Base-by-base conservation (phyloP, 257 asterid species). In the Nicotiana tomentosiformis region DNA sequence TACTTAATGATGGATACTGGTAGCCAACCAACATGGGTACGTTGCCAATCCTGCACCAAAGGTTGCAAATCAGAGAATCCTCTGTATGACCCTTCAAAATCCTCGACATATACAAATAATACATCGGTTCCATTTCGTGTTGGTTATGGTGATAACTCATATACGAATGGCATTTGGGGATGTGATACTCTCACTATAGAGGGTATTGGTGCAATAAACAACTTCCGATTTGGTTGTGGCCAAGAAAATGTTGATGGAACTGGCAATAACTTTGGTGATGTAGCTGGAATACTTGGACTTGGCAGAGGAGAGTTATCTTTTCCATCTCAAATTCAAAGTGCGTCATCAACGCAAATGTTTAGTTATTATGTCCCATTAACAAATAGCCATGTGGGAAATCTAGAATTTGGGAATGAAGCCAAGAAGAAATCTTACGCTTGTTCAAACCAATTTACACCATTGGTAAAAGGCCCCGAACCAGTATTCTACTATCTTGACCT, bases 241-340 rank as follows among this genome's bases (percentile, higher is more conserved):
- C 61, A 6, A 7, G 0, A 3, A 1, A 83, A 0, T 23, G 0
- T 0, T 1, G 82, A 18, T 16, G 4, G 5, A 4, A 0, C 3
- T 14, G 23, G 5, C 3, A 32, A 70, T 1, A 72, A 66, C 29
- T 66, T 66, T 66, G 72, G 0, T 53, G 2, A 0, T 37, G 55
- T 35, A 5, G 57, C 46, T n/a, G 86, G 86, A 65, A 0, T n/a
- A 7, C 81, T 84, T 5, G 86, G 86, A 39, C 83, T 78, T 26
- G 86, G 86, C 0, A 26, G 10, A 58, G 86, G 86, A 33, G 16
- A 16, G 0, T 17, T 1, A 0, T 83, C 86, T 4, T 26, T 83
- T 37, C 10, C 11, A 51, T 84, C 86, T 58, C 86, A 84, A 78
- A 1, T 83, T 58, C 86, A 84, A 78, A 1, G 46, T 39, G 49